Evolutionary conservation across 306 rosid genomes (phyloP).

Genomic region (Oemleria cerasiformis): DNA sequence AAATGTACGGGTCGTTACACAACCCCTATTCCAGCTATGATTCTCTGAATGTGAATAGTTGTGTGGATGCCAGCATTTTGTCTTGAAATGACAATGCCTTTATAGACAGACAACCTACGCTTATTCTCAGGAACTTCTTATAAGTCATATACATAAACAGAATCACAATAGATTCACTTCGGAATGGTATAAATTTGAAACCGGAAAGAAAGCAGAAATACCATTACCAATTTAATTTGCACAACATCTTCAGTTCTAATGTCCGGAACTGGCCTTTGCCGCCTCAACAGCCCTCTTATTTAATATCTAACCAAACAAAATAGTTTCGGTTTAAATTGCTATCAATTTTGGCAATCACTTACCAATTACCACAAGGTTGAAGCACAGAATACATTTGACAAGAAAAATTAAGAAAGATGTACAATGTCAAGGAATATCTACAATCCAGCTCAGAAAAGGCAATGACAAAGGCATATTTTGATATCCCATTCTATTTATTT

Average conservation of each 20-base stretch:
- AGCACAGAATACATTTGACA: neutral
- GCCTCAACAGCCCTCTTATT: constrained; percentile 83
- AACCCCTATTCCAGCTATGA: constrained; percentile 90
- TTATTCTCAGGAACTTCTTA: constrained; percentile 96
- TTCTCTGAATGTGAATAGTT: constrained; percentile 80
- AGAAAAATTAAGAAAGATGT: neutral
- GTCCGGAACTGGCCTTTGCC: constrained; percentile 73
- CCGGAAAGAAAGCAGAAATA: neutral
- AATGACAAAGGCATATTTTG: neutral
- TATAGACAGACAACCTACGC: constrained; percentile 83
- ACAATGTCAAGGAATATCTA: neutral
- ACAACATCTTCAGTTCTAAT: constrained; percentile 86
- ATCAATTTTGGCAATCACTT: neutral
- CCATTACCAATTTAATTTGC: constrained; percentile 77
- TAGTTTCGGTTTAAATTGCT: neutral
- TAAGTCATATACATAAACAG: constrained; percentile 21
- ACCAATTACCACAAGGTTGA: neutral
- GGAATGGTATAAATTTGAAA: neutral
- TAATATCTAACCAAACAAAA: constrained; percentile 54
- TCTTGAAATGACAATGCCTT: constrained; percentile 85
- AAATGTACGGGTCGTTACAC: no score
- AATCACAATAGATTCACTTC: constrained; percentile 20
- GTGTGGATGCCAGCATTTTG: constrained; percentile 98
- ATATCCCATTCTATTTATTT: neutral
- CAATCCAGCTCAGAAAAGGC: neutral